Base-by-base conservation (phyloP, 176 grass and related monocot species). In the Avena atlantica region DNA sequence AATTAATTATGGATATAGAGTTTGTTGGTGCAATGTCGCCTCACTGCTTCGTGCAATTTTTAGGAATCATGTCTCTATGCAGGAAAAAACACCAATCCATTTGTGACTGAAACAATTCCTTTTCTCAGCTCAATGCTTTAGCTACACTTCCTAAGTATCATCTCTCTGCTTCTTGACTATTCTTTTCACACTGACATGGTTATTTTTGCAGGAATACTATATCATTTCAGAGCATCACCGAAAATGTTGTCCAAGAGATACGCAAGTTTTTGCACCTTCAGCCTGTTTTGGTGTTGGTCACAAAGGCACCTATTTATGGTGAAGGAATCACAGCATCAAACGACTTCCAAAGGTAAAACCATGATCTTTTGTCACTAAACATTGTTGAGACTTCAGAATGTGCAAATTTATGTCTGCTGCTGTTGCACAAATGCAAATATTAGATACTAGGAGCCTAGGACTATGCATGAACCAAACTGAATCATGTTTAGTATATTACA, bases 261-360 rank as follows among this genome's bases (percentile, higher is more conserved):
- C 86, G 48, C 74, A 89, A 75, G 62, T 61, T 98, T 79, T 93
- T 96, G 37, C 79, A 86, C 75, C 81, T 90, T 91, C 93, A 96
- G 81, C 90, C 94, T 89, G 74, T 91, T 79, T 86, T 98, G 82
- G 90, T 98, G 61, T 80, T 98, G 86, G 89, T 89, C 68, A 92
- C 96, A 62, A 98, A 98, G 83, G 69, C 89, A 78, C 77, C 88
- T 73, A 19, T 90, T 84, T 96, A 89, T 90, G 84, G 78, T 63
- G 85, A 91, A 76, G 84, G 78, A 84, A 78, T 88, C 77, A 55
- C 85, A 71, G 42, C 83, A 87, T 67, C 64, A 76, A 91, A 87
- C 55, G 90, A 94, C 68, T 83, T 82, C 56, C 91, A 90, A 70
- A 92, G 94, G 97, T 93, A 86, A 86, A 75, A 69, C 27, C 47